Percentiles rank a stretch among this genome's conserved stretches.
Evolutionary conservation across 2,329 filamentous ascomycete species (phyloP).

Genomic region (Trichoderma pleuroti): DNA sequence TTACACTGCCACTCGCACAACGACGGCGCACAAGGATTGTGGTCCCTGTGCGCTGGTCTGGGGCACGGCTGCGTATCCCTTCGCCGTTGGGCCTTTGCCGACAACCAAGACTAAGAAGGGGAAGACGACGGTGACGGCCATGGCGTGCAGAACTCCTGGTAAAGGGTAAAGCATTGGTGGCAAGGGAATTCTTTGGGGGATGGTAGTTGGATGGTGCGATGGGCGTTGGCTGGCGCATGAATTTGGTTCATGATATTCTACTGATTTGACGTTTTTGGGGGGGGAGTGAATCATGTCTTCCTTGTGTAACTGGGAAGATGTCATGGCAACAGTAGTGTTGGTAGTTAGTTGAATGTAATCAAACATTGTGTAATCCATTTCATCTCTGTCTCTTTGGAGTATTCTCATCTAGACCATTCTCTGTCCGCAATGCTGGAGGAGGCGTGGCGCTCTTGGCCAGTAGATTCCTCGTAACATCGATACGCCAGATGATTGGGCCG

Average conservation of each 20-base stretch:
- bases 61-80: neutral
- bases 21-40: neutral
- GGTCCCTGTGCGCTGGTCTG: neutral
- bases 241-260: neutral
- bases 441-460: constrained; percentile 34
- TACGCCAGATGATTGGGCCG: constrained; percentile 33
- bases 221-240: neutral
- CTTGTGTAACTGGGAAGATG: neutral
- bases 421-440: neutral
- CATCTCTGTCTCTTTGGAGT: neutral
- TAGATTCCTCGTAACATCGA: constrained; percentile 37
- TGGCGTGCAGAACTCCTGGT: neutral
- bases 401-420: neutral
- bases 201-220: neutral
- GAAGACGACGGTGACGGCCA: neutral
- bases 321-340: neutral
- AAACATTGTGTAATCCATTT: neutral
- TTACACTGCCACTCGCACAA: neutral
- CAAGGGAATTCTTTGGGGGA: neutral
- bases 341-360: neutral
- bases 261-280: neutral
- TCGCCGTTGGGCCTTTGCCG: neutral
- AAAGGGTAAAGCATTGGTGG: neutral
- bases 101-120: neutral
- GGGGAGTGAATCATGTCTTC: neutral